These are phyloP conservation scores for Eurotiales sp. DNA, from an alignment of 2,329 filamentous ascomycete species.

Conservation along the genomic window DNA sequence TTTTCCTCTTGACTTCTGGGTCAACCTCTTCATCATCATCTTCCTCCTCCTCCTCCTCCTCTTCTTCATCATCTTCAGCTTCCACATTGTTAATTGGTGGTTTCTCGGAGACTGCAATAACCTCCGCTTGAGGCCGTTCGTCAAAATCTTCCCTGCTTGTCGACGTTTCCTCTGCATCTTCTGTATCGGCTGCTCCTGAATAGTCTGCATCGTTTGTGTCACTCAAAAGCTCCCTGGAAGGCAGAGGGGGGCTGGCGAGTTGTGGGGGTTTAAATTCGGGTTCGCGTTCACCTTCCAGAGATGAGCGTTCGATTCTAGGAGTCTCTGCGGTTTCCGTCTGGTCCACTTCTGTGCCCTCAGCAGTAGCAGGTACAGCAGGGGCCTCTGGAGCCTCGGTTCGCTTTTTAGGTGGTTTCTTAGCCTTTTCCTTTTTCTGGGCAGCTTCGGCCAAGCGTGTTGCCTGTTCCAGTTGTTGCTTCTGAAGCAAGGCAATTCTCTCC, in stretches of 20 bases:
- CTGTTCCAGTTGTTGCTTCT: conserved; percentile 90
- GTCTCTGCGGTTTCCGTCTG: conserved; percentile 30
- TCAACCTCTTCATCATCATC: conserved; percentile 83
- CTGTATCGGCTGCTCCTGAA: conserved; percentile 60
- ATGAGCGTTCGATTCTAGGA: conserved; percentile 28
- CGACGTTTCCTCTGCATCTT: conserved; percentile 59
- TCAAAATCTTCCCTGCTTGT: conserved; percentile 74
- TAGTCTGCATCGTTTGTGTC: conserved; percentile 65
- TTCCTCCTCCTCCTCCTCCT: conserved; percentile 59
- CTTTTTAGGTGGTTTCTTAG: conserved; percentile 64
- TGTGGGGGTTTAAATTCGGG: conserved; percentile 18
- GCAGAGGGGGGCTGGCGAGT: conserved; percentile 32
- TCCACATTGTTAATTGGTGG: conserved; percentile 36
- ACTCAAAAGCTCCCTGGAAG: conserved; percentile 53
- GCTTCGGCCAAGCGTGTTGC: conserved; percentile 77
- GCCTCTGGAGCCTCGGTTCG: conserved; percentile 56
- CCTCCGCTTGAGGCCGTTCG: conserved; percentile 40
- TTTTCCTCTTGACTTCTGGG: conserved; percentile 76
- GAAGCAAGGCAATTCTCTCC: conserved; percentile 88
- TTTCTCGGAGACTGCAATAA: conserved; percentile 37
- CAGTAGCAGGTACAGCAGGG: conserved; percentile 14
- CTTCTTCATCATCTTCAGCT: conserved; percentile 45
- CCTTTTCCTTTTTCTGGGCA: conserved; percentile 78
- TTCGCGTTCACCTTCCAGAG: conserved; percentile 28
- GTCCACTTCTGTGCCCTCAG: conserved; percentile 27